Evolutionary conservation across 768 basidiomycete genomes (phyloP), one percentile per base, ranked within the genome.

Genomic region (Pleurotus pulmonarius): DNA sequence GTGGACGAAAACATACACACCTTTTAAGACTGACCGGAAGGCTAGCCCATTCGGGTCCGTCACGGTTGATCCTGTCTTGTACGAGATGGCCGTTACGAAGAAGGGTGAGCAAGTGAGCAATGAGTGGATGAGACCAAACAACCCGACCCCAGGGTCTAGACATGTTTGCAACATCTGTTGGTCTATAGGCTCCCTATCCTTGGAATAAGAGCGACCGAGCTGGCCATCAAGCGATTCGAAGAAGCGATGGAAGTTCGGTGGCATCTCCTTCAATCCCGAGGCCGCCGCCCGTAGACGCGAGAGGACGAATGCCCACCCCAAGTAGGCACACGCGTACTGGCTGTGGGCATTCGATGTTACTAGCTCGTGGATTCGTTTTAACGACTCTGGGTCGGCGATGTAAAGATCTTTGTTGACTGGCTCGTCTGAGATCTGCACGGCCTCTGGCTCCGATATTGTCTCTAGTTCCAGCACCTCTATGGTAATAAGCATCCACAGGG

Each of bases 261-360:
- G 84, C 34, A 86, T 67, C 57, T 82, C 78, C 60, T 79, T 75
- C 63, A 75, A 61, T 47, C 79, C 69, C n/a, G 62, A 55, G 1
- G 77, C 81, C 51, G 77, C 74, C 11, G 73, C 65, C 16, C 75
- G 67, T n/a, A 90, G 65, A 29, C 85, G 79, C 9, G 86, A 86
- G 3, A 96, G 79, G 1, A 94, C 82, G 64, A 86, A 92, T 0
- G 93, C 79, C 95, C 95, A 98, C 0, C 86, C 86, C 5, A 94
- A 74, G 62, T 90, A 88, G 3, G 87, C 79, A 60, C 86, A 85
- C 0, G 83, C 77, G 63, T 85, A 85, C 60, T 90, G 86, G 61
- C 83, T 82, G 53, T 82, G 76, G 1, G 78, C 67, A 49, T 88
- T 77, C 1, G 81, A 75, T 3, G 76, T 77, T 37, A 92, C 82